Evolutionary conservation across 768 basidiomycete species (phyloP), one percentile per base, ranked within the genome.

Genomic region (Polyporus arcularius): DNA sequence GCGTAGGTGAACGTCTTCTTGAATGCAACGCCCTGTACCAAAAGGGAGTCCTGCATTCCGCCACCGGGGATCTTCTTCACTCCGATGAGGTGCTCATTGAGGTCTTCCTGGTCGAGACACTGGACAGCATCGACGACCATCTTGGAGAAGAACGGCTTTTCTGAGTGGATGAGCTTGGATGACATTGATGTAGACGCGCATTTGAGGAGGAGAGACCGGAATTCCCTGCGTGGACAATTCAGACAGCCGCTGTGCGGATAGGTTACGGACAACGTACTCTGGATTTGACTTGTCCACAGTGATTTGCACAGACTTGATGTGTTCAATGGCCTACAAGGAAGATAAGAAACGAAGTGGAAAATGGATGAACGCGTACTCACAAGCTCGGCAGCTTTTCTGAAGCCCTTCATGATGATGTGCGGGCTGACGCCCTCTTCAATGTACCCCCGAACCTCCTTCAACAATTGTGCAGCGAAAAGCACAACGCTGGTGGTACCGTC

Each of bases 141-240:
- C 65, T 90, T 87, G 11, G 96, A 92, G 80, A 99, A 99, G 79
- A 98, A 98, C 1, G 96, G 97, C 71, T 97, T 98, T 78, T 98
- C 94, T 14, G 94, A 94, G 73, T 98, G 96, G 68, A 99, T 98
- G 62, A 98, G 86, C 76, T 98, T 99, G 62, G 96, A 98, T 15
- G 97, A 98, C 96, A 98, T 98, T n/a, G 97, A 96, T 3, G 97
- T 99, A 30, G 95, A 89, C 30, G 97, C 97, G 75, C 95, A 97
- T 80, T 97, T 96, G 67, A 97, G 82, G 38, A 98, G 84, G 26
- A 98, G 87, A 63, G 95, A 92, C 50, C 88, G 94, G 84, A 98
- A 97, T 67, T 86, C 85, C 65, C 96, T 98, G 72, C 4, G 8
- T 6, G 35, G 30, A 14, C 5, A 16, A 21, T 12, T 47, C 15